Base-by-base conservation (phyloP, 495 filamentous ascomycete species). In the Aspergillus taichungensis region DNA sequence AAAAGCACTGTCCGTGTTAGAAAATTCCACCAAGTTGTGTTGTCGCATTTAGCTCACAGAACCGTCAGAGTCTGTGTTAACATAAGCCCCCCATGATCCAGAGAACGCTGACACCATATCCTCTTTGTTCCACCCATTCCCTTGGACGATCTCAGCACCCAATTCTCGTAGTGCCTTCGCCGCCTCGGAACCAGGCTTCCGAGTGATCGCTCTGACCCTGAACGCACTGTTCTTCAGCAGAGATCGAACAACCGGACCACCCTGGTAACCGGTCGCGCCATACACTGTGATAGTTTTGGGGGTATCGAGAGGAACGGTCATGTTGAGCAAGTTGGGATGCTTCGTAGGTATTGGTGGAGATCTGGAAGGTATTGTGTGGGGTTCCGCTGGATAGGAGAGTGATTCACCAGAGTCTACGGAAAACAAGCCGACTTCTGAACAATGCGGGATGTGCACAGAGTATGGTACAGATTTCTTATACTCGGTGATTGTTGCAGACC, bases 71-170 rank as follows among this genome's bases (percentile, higher is more conserved):
- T 66, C 62, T 12, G 52, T 60, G 43, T 64, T 66, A 8, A 59
- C 50, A 49, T 59, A 66, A 1, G 47, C 51, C 2, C 55, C 61
- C 58, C 57, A 64, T 12, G 51, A 50, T 3, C 49, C 53, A 10
- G 36, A 18, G 31, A 66, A 62, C 10, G 55, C 62, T 1, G 45
- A 14, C 5, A 51, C 8, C 29, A 66, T 54, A n/a, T 53, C 33
- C 1, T 49, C 45, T 0, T 3, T 40, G 33, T 68, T 57, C 34
- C 71, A 60, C 6, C 73, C 57, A 47, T 76, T 58, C 18, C 54
- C 72, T 18, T 55, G 34, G 7, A 75, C 64, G 8, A 79, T 49
- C 30, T 77, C 72, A 18, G 71, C 70, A 8, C 76, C 77, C 34
- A 55, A 56, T 9, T 53, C 40, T 8, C 40, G 45, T 39, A 72